Evolutionary conservation across 2,329 filamentous ascomycete genomes (phyloP), one percentile per base, ranked within the genome.

Genomic region (Phoma sp.): DNA sequence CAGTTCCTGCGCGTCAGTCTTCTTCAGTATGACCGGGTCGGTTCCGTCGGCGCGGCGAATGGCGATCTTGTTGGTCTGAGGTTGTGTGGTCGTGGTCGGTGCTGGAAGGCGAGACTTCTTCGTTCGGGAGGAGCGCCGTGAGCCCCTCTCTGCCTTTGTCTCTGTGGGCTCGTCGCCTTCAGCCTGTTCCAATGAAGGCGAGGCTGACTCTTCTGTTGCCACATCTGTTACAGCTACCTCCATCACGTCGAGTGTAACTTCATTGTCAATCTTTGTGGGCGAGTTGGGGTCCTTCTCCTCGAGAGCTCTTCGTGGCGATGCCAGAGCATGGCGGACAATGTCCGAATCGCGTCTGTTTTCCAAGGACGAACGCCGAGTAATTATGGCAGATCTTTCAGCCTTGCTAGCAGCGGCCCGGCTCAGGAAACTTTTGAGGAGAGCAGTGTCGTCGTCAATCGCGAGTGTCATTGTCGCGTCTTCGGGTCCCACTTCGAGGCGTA

Each of bases 221-320:
- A 64, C 46, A 22, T 48, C 60, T 24, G 72, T 52, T 6, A 64
- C 67, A 5, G 68, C 63, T 6, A 65, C 68, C 40, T 71, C 67
- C 7, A 66, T 66, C 9, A 74, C 58, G 44, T 73, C 69, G 13
- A 74, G 49, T 3, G 67, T 69, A 22, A 55, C 55, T n/a, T 72
- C 68, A 33, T 61, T 68, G 51, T 72, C 69, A 49, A 62, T 61
- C 46, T 74, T 74, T 11, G 76, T 75, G n/a, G 78, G 77, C 37
- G 76, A 80, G 53, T 81, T 80, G 27, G 77, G 75, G 53, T 82
- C 79, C 60, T 80, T 75, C 27, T 79, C 76, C 60, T 74, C 75
- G 0, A 82, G 73, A 4, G 75, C 71, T 46, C 75, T 74, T 22
- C 74, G 74, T 18, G 79, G 77, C 23, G 77, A 79, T 22, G 78